phyloP scores from a whole-genome alignment of 2,329 filamentous ascomycete genomes.

The Zopfia rhizophila region DNA sequence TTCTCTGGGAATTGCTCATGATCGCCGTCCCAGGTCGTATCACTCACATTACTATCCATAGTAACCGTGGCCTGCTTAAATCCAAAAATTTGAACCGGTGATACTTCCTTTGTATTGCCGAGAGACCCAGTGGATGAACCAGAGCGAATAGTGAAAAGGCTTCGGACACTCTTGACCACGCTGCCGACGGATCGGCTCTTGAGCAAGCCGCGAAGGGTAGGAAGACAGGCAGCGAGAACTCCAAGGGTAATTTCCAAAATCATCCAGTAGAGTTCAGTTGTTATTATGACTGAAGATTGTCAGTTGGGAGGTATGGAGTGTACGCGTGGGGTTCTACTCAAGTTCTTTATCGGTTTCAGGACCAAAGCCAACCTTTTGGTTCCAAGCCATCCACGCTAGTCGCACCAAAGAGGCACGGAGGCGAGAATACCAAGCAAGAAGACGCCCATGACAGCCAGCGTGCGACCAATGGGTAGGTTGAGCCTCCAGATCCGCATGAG shows the following conservation, averaged over 20 bases:
- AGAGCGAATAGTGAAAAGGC: no score
- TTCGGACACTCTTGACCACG: no score
- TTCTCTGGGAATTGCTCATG: no score
- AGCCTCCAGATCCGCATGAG: constrained; percentile 17
- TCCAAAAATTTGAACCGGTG: no score
- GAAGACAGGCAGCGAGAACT: constrained; percentile 17
- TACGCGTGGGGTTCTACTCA: no score
- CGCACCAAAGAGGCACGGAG: constrained; percentile 16
- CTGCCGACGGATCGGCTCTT: no score
- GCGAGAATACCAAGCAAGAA: constrained; percentile 20
- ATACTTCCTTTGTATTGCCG: no score
- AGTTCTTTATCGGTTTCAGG: constrained; percentile 14
- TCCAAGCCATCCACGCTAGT: constrained; percentile 20
- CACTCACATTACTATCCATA: no score
- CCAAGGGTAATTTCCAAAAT: constrained; percentile 17
- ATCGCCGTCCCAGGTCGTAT: no score
- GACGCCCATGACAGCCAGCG: constrained; percentile 14
- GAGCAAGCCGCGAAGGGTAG: constrained; percentile 19
- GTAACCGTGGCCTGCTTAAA: no score
- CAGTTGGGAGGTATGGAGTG: no score
- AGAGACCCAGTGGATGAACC: no score
- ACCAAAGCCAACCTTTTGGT: constrained; percentile 7
- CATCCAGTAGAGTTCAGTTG: constrained; percentile 19
- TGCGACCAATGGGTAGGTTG: constrained; percentile 6
- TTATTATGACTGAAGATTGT: constrained; percentile 21